Base-by-base conservation (phyloP, 2,329 filamentous ascomycete genomes). In the Fusarium brachygibbosum region DNA sequence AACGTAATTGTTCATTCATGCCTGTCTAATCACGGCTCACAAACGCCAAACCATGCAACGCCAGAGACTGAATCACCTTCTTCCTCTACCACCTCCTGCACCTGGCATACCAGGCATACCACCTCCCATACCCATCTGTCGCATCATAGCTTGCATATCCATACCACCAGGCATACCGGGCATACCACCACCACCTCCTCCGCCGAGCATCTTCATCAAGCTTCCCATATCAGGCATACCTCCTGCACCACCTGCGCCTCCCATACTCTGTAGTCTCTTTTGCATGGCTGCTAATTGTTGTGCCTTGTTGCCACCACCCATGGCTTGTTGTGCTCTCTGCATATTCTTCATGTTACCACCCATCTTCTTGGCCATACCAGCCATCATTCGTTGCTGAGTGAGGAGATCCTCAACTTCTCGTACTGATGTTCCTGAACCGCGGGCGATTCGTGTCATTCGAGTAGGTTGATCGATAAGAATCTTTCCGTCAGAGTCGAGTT, bases 361-460 rank as follows among this genome's bases (percentile, higher is more conserved):
- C 89, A 99, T 97, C 84, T 97, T 97, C 90, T 98, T 99, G 49
- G 96, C 96, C 94, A 99, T 98, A 61, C 93, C 93, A 1, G 93
- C 93, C 96, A 99, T 99, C 92, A 98, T 97, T 74, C 93, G 91
- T 79, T 98, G 95, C 81, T 99, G 96, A 0, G 94, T 97, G n/a
- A 99, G 87, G 9, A 99, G 85, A 76, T 99, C 96, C 80, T 99
- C 96, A 17, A 99, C 94, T 79, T 99, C 96, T 25, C 87, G 88
- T 3, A 99, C 96, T 38, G 88, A 93, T 1, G 96, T 98, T 32
- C 96, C 96, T 7, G 92, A 96, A 0, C 96, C 96, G 53, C 90
- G 88, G 0, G 96, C 96, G 49, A 99, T 91, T 35, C 96, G 88
- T 17, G 94, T 97, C 90, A 98, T 97, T 41, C 96, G 89, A 16